Evolutionary conservation across 2,329 filamentous ascomycete species (phyloP).

Genomic region (Verticillium albo-atrum): DNA sequence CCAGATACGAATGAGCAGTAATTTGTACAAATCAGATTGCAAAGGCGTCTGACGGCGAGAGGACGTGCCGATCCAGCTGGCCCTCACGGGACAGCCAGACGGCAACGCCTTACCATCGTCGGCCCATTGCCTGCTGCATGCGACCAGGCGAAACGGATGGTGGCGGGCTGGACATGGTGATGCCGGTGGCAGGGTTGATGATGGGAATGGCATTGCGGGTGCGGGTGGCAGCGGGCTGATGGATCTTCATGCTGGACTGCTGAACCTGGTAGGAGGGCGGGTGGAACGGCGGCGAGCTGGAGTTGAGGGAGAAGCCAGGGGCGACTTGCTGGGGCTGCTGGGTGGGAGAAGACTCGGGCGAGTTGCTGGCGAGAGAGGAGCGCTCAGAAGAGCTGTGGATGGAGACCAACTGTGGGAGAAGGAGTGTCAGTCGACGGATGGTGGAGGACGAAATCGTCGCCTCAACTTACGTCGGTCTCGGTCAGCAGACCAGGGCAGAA

Average conservation of each 20-base stretch:
- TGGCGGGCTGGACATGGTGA: conserved; percentile 83
- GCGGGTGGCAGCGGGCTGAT: conserved; percentile 86
- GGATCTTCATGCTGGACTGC: conserved; percentile 68
- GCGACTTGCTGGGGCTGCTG: conserved; percentile 79
- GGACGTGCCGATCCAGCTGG: conserved; percentile 23
- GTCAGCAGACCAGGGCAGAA: conserved; percentile 92
- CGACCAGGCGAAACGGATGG: conserved; percentile 62
- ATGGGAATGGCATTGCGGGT: conserved; percentile 95
- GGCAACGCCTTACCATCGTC: conserved; percentile 49
- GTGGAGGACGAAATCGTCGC: conserved; percentile 2
- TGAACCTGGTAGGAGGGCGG: conserved; percentile 64
- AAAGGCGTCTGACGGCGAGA: conserved; percentile 29
- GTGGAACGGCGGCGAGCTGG: conserved; percentile 60
- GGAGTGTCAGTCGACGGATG: conserved; percentile 15
- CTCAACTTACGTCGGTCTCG: conserved; percentile 77
- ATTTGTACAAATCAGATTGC: conserved; percentile 28
- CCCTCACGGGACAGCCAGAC: background rate
- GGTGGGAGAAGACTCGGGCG: conserved; percentile 84
- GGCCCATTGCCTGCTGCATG: conserved; percentile 51
- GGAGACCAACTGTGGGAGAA: conserved; percentile 66
- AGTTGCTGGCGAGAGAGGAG: conserved; percentile 91
- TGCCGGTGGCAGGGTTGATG: conserved; percentile 89
- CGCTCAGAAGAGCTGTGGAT: conserved; percentile 92
- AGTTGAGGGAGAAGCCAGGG: conserved; percentile 71
- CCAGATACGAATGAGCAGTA: conserved; percentile 31